phyloP scores from a whole-genome alignment of 768 basidiomycete genomes.

The Roridomyces roridus region DNA sequence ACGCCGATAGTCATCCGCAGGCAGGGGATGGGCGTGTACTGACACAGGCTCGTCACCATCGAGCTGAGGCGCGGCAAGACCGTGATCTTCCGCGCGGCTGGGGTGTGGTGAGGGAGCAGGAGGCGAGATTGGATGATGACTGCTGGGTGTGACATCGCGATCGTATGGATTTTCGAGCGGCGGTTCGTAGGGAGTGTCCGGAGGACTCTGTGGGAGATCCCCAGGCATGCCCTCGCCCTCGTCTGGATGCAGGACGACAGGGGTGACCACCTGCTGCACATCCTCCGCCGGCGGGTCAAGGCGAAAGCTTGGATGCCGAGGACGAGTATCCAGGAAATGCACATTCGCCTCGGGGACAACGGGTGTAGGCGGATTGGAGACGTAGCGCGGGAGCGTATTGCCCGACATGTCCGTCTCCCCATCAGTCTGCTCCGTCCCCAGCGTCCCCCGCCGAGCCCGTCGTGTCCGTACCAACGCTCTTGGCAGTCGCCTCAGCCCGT shows the following conservation, averaged over 20 bases:
- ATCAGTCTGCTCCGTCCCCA: conserved; percentile 14
- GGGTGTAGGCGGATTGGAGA: conserved; percentile 20
- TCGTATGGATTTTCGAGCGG: conserved; percentile 19
- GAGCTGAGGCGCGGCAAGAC: not conserved
- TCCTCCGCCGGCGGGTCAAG: conserved; percentile 16
- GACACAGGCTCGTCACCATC: conserved; percentile 21
- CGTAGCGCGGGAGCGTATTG: conserved; percentile 24
- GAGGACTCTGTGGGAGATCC: conserved; percentile 5
- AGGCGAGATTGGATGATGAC: not conserved
- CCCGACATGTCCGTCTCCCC: conserved; percentile 18
- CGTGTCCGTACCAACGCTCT: conserved; percentile 15
- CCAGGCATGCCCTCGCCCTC: conserved; percentile 5
- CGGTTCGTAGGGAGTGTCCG: too few relatives aligned
- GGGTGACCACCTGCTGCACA: not conserved
- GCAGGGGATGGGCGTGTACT: conserved; percentile 18
- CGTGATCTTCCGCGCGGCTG: conserved; percentile 17
- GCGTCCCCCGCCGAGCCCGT: conserved; percentile 13
- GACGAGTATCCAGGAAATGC: not conserved
- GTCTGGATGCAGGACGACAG: not conserved
- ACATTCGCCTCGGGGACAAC: not conserved
- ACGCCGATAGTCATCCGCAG: conserved; percentile 26
- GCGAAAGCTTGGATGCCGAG: conserved; percentile 13
- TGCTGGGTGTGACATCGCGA: not conserved
- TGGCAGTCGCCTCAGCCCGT: conserved; percentile 21
- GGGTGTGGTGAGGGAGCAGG: conserved; percentile 7